These are phyloP conservation scores for Trametes cubensis DNA, from an alignment of 768 basidiomycete genomes.

Conservation along the genomic window DNA sequence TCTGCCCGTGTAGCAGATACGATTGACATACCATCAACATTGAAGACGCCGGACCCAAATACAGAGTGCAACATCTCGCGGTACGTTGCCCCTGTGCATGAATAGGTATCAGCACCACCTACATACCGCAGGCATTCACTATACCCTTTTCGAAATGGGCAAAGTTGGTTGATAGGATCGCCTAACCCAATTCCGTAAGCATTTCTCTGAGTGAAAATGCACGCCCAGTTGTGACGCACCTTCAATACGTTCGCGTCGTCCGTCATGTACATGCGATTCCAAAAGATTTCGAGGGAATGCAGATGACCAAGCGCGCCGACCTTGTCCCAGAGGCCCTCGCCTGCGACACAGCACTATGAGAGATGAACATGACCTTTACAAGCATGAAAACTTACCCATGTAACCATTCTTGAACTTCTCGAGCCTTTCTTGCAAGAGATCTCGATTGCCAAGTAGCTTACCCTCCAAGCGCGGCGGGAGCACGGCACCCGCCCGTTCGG, in stretches of 20 bases:
- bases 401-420: constrained; percentile 10
- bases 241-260: constrained; percentile 36
- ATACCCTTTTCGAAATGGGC: constrained; percentile 47
- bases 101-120: background rate
- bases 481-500: background rate
- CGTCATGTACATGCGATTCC: constrained; percentile 25
- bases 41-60: constrained; percentile 59
- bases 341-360: constrained; percentile 21
- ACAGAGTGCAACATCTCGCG: constrained; percentile 36
- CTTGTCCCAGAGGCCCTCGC: constrained; percentile 28
- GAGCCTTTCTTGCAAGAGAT: background rate
- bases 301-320: constrained; percentile 30
- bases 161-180: constrained; percentile 46
- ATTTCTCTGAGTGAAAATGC: background rate
- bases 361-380: too few species aligned
- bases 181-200: constrained; percentile 31
- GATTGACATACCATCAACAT: constrained; percentile 46
- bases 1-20: background rate
- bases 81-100: constrained; percentile 37
- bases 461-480: constrained; percentile 7
- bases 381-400: background rate
- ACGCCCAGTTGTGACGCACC: constrained; percentile 22
- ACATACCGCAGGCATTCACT: background rate
- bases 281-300: constrained; percentile 19
- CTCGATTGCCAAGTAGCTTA: background rate